phyloP scores from a whole-genome alignment of 2,329 filamentous ascomycete genomes.

The Fusarium aywerte region DNA sequence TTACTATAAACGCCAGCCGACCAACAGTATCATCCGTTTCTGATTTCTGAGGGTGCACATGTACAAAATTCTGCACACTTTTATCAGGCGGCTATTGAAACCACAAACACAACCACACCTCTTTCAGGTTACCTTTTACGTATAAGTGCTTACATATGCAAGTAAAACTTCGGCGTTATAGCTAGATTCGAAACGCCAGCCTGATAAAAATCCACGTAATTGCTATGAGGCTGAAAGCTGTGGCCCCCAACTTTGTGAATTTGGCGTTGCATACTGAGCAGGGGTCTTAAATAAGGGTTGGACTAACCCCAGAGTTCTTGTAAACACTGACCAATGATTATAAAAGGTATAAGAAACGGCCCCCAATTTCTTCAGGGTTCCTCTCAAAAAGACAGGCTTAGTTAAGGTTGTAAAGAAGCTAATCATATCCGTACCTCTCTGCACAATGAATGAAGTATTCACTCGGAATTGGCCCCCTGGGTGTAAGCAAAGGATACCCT shows the following conservation, averaged over 20 bases:
- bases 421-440: too few species aligned
- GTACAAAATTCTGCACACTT: background rate
- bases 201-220: background rate
- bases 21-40: background rate
- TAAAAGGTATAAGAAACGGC: background rate
- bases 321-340: background rate
- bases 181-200: background rate
- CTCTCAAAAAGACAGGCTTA: background rate
- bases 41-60: too few species aligned
- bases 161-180: background rate
- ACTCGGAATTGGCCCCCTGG: background rate
- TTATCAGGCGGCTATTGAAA: background rate
- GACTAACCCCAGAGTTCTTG: background rate
- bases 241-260: background rate
- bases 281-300: background rate
- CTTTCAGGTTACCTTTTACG: background rate
- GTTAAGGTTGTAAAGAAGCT: background rate
- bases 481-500: background rate
- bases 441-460: background rate
- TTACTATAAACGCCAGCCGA: background rate
- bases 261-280: background rate
- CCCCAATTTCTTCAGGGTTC: background rate
- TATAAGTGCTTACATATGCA: conserved; percentile 4
- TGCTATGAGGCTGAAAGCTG: conserved; percentile 3
- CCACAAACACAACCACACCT: background rate